phyloP scores from a whole-genome alignment of 768 basidiomycete species.

The Leucocoprinus birnbaumii region DNA sequence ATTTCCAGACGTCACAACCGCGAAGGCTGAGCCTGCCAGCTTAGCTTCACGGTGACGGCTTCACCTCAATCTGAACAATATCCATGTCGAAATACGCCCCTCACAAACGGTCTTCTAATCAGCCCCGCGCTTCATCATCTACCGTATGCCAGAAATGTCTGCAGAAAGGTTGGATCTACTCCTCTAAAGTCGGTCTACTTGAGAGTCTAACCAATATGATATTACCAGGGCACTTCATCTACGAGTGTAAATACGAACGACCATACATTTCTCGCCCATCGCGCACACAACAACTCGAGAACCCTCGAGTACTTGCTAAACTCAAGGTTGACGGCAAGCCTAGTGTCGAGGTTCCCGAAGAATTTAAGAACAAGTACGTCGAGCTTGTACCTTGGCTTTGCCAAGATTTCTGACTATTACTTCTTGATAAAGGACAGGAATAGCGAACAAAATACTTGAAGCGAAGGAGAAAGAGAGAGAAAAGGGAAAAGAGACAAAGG shows the following conservation, averaged over 20 bases:
- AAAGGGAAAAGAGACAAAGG: conserved; percentile 40
- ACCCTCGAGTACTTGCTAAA: conserved; percentile 66
- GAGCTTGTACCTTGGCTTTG: background rate
- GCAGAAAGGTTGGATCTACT: conserved; percentile 44
- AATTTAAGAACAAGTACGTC: conserved; percentile 80
- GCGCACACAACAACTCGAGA: conserved; percentile 81
- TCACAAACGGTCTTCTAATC: conserved; percentile 58
- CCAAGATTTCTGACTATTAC: background rate
- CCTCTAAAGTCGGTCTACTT: background rate
- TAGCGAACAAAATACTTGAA: conserved; percentile 83
- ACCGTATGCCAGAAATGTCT: conserved; percentile 87
- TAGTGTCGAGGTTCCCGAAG: conserved; percentile 83
- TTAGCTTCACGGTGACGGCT: background rate
- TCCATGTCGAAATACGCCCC: conserved; percentile 81
- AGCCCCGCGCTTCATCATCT: conserved; percentile 58
- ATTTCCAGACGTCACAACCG: too few relatives aligned
- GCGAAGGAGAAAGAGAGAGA: conserved; percentile 77
- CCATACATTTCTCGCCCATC: conserved; percentile 91
- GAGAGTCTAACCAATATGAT: background rate
- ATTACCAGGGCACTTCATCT: conserved; percentile 82
- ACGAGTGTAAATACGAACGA: conserved; percentile 78
- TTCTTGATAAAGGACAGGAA: conserved; percentile 52
- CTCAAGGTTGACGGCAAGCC: conserved; percentile 70
- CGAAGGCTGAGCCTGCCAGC: too few relatives aligned
- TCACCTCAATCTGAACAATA: background rate